A percentile compares a stretch with the other conserved stretches of the same genome.
Conservation (phyloP, 2,329 filamentous ascomycete genomes). For the Zasmidium citrigriseum region DNA sequence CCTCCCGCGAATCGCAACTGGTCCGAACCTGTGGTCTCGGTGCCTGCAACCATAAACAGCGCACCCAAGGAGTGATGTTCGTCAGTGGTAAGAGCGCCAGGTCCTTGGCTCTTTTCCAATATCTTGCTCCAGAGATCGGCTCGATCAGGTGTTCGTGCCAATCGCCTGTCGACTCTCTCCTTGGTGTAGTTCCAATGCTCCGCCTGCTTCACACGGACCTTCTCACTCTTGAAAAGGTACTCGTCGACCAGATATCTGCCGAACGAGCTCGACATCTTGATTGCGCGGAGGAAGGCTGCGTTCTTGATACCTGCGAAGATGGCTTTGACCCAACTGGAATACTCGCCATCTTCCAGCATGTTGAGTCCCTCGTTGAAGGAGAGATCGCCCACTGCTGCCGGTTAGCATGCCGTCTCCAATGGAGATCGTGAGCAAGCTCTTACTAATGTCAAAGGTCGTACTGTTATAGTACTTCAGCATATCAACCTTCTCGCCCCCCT, state of each 20-base stretch:
- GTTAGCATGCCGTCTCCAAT: slow-evolving; percentile 8
- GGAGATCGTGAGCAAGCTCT: not conserved
- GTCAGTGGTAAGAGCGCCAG: slow-evolving; percentile 23
- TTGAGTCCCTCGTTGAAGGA: slow-evolving; percentile 32
- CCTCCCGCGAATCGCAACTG: no score
- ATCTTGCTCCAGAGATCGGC: slow-evolving; percentile 35
- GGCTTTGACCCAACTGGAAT: slow-evolving; percentile 29
- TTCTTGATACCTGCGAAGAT: slow-evolving; percentile 30
- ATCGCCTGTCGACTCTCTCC: slow-evolving; percentile 18
- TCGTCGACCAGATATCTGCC: slow-evolving; percentile 15
- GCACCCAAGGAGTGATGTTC: slow-evolving; percentile 38
- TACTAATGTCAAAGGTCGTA: slow-evolving; percentile 25
- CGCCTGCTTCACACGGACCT: slow-evolving; percentile 9
- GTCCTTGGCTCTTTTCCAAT: slow-evolving; percentile 25
- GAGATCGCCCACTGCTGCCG: slow-evolving; percentile 30
- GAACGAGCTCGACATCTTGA: slow-evolving; percentile 13
- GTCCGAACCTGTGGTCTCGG: slow-evolving; percentile 41
- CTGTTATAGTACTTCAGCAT: slow-evolving; percentile 35
- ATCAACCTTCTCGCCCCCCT: slow-evolving; percentile 24
- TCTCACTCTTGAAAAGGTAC: slow-evolving; percentile 18
- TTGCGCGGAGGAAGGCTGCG: slow-evolving; percentile 11
- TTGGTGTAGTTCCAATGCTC: slow-evolving; percentile 30
- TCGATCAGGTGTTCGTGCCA: slow-evolving; percentile 16
- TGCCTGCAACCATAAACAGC: slow-evolving; percentile 31
- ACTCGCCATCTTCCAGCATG: slow-evolving; percentile 33